Evolutionary conservation across 1,139 yeast species (phyloP).

Genomic region (Groenewaldozyma sp.): DNA sequence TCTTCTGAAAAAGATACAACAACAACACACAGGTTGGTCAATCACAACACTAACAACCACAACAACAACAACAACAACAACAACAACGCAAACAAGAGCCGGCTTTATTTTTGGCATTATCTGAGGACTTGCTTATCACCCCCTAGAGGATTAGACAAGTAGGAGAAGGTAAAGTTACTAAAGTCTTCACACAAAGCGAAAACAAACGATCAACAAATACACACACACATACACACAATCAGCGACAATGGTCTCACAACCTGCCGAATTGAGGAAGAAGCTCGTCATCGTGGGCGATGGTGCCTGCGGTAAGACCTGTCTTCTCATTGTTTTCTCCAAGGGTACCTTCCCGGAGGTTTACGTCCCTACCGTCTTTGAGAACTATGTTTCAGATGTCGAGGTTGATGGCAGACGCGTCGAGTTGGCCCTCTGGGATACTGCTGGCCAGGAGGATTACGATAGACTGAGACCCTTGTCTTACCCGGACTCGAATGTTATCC

Average conservation of each 20-base stretch:
- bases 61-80: too few relatives aligned
- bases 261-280: slow-evolving; percentile 44
- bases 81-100: too few relatives aligned
- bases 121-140: too few relatives aligned
- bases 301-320: slow-evolving; percentile 84
- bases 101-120: too few relatives aligned
- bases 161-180: too few relatives aligned
- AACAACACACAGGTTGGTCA: too few relatives aligned
- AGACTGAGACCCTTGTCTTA: slow-evolving; percentile 88
- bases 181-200: background rate
- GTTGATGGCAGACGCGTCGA: slow-evolving; percentile 90
- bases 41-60: too few relatives aligned
- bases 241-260: slow-evolving; percentile 26
- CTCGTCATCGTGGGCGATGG: slow-evolving; percentile 94
- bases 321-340: slow-evolving; percentile 54
- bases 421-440: slow-evolving; percentile 96
- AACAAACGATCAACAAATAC: background rate
- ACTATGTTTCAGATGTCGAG: slow-evolving; percentile 89
- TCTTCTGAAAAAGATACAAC: too few relatives aligned
- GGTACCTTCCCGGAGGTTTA: slow-evolving; percentile 95
- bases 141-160: too few relatives aligned
- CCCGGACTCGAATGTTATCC: slow-evolving; percentile 87
- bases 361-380: slow-evolving; percentile 92
- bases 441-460: slow-evolving; percentile 96
- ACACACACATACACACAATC: background rate